Evolutionary conservation across 768 basidiomycete genomes (phyloP).

Genomic region (Boletus rufocinnamomeus): DNA sequence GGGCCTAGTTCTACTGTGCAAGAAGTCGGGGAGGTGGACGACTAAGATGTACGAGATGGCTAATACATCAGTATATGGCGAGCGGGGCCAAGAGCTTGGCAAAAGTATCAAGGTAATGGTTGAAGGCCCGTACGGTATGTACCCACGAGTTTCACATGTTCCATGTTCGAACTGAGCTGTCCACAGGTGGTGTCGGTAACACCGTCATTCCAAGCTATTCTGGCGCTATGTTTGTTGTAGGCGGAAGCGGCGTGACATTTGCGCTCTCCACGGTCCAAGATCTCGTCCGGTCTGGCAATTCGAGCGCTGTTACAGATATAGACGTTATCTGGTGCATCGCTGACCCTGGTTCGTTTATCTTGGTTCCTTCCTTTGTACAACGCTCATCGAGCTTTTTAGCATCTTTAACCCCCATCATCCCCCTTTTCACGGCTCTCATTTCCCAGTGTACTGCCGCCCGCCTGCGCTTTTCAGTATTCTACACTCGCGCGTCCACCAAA

Average conservation of each 20-base stretch:
- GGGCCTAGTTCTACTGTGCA: constrained; percentile 68
- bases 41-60: constrained; percentile 53
- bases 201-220: constrained; percentile 66
- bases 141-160: background rate
- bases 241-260: constrained; percentile 79
- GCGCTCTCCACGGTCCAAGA: constrained; percentile 65
- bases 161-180: background rate
- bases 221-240: constrained; percentile 65
- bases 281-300: constrained; percentile 49
- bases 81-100: constrained; percentile 29
- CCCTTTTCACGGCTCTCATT: constrained; percentile 48
- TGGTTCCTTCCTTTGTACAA: background rate
- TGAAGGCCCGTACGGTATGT: constrained; percentile 57
- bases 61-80: constrained; percentile 37
- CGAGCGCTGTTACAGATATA: constrained; percentile 58
- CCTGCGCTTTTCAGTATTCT: constrained; percentile 53
- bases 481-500: constrained; percentile 47
- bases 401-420: constrained; percentile 50
- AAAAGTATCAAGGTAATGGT: constrained; percentile 43
- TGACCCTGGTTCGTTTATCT: constrained; percentile 45
- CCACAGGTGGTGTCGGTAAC: constrained; percentile 58
- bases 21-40: constrained; percentile 70
- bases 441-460: constrained; percentile 45
- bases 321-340: constrained; percentile 72
- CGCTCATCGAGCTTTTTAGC: constrained; percentile 30